phyloP scores from a whole-genome alignment of 192 early-diverging fungal genomes.

The Coemansia sp. region DNA sequence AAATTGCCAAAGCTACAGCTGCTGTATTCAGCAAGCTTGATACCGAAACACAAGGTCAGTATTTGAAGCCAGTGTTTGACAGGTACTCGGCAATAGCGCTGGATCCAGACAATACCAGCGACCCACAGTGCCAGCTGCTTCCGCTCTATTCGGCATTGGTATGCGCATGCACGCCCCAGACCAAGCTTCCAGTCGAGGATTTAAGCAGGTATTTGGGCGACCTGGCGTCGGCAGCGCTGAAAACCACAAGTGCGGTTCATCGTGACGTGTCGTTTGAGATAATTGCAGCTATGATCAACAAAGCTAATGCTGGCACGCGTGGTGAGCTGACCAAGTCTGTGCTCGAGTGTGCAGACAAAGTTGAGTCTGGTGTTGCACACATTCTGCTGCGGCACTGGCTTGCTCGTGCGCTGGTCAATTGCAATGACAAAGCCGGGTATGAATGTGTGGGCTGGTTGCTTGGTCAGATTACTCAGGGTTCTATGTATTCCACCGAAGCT shows the following conservation, averaged over 20 bases:
- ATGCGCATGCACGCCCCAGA: constrained; percentile 50
- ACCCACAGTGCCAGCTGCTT: constrained; percentile 7
- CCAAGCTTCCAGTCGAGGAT: constrained; percentile 51
- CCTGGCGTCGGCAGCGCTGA: constrained; percentile 45
- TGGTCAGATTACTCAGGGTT: constrained; percentile 18
- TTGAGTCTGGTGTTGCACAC: not conserved
- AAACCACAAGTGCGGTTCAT: constrained; percentile 38
- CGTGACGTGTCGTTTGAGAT: constrained; percentile 57
- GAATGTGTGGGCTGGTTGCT: constrained; percentile 37
- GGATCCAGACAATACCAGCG: not conserved
- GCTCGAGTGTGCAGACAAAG: constrained; percentile 2
- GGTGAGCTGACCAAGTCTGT: constrained; percentile 20
- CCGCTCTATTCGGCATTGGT: constrained; percentile 40
- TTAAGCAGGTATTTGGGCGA: constrained; percentile 45
- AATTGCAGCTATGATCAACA: constrained; percentile 66
- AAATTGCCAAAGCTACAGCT: constrained; percentile 25
- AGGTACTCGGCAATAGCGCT: constrained; percentile 13
- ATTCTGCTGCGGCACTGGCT: constrained; percentile 40
- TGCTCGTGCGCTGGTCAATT: constrained; percentile 35
- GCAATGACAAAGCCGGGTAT: constrained; percentile 45
- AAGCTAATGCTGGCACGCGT: constrained; percentile 53
- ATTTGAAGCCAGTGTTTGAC: constrained; percentile 21
- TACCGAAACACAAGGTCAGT: constrained; percentile 14
- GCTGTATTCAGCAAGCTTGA: constrained; percentile 32
- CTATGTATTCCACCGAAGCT: constrained; percentile 29